phyloP scores from a whole-genome alignment of 108 stramenopile species.

The Ochromonas danica region DNA sequence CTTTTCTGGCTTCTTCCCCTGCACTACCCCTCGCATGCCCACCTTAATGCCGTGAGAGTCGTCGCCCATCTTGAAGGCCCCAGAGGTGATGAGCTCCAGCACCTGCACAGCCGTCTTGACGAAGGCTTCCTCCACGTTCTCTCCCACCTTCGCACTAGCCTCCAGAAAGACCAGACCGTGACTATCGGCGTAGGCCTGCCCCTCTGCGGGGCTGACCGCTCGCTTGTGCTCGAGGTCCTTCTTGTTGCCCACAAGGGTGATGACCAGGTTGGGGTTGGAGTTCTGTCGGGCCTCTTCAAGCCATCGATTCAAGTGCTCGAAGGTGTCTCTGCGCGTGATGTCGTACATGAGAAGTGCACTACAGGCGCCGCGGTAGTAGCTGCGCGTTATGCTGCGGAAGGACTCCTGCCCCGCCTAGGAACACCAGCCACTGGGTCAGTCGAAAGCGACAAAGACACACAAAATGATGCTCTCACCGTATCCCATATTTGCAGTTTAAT shows the following conservation, averaged over 20 bases:
- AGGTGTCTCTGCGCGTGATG: constrained; percentile 17
- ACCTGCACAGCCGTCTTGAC: background rate
- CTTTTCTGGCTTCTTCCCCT: too few relatives aligned
- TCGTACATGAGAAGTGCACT: background rate
- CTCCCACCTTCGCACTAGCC: constrained; percentile 35
- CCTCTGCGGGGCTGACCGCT: constrained; percentile 46
- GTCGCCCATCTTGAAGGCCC: too few relatives aligned
- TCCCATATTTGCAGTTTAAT: background rate
- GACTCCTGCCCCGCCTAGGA: constrained; percentile 1
- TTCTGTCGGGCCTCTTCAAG: constrained; percentile 46
- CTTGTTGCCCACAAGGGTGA: constrained; percentile 57
- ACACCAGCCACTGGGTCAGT: background rate
- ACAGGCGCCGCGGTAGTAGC: background rate
- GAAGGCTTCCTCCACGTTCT: constrained; percentile 4
- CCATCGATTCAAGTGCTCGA: constrained; percentile 37
- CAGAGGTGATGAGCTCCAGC: too few relatives aligned
- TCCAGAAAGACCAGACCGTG: constrained; percentile 49
- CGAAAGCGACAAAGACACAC: background rate
- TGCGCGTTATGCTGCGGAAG: constrained; percentile 4
- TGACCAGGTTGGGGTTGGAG: constrained; percentile 45
- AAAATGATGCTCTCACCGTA: too few relatives aligned
- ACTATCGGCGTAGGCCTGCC: constrained; percentile 45
- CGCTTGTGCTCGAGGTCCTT: constrained; percentile 49
- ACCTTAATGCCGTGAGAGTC: too few relatives aligned
- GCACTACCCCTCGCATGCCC: too few relatives aligned